Evolutionary conservation across 208 protist genomes (phyloP), one percentile per base, ranked within the genome.

Genomic region (Leishmania gerbilli): DNA sequence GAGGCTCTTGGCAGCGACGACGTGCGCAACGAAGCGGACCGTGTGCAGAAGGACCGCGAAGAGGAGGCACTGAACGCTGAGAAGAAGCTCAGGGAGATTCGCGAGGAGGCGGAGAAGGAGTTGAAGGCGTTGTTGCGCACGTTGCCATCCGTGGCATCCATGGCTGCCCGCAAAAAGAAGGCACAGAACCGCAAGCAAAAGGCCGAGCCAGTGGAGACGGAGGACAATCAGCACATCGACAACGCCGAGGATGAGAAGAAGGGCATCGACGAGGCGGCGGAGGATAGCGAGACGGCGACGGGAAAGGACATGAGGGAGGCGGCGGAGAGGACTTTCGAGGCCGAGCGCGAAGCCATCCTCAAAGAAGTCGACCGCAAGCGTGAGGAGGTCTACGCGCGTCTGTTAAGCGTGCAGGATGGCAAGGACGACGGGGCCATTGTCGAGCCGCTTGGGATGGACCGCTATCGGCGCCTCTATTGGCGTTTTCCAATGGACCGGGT

Each of bases 391-490:
- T 92, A 87, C 68, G 77, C 84, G 24, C 82, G 76, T 0, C 84
- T 85, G 34, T 80, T 89, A 40, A 68, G 85, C 45, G 79, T 81
- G 31, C 79, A 90, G 56, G 92, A 96, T 77, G 88, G 86, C 45
- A 60, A 85, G 8, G 90, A 94, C 67, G 74, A 89, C 62, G 95
- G 92, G 15, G 79, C 85, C 21, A 69, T 93, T 51, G 87, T 98
- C 47, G 79, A 85, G 47, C 93, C 95, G 4, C 81, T 98, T 37
- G 95, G 95, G 27, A 92, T 90, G 88, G 95, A 98, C 78, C 95
- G 95, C 53, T 97, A 95, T 79, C 83, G 87, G 8, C 92, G 95
- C 27, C 77, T 98, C 31, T 98, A 95, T 87, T 98, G 95, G 94
- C 89, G 92, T 11, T 95, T 98, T 71, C 95, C 95, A 19, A 79